phyloP scores from a whole-genome alignment of 345 rosid species.

The Mangifera indica region DNA sequence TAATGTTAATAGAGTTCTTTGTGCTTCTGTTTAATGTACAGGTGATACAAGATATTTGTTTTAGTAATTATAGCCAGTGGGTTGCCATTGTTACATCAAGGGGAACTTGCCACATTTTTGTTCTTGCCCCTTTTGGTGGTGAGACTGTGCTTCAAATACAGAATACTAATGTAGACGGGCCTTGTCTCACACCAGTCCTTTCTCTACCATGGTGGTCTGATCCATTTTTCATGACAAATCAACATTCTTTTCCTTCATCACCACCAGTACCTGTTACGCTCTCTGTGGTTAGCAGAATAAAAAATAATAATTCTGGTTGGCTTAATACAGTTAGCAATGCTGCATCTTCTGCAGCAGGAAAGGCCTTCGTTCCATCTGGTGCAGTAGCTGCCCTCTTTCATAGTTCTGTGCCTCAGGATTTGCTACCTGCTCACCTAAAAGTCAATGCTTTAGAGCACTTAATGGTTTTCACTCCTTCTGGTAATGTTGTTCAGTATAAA shows the following conservation, averaged over 20 bases:
- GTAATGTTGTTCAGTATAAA: constrained; percentile 90
- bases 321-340: constrained; percentile 70
- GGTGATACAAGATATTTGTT: constrained; percentile 95
- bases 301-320: constrained; percentile 64
- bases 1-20: constrained; percentile 14
- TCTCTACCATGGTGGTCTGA: constrained; percentile 94
- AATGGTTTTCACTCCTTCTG: constrained; percentile 81
- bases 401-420: constrained; percentile 47
- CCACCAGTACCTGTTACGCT: constrained; percentile 79
- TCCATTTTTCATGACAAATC: constrained; percentile 59
- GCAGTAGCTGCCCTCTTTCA: constrained; percentile 81
- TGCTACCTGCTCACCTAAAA: constrained; percentile 42
- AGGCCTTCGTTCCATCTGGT: constrained; percentile 73
- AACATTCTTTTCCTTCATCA: constrained; percentile 45
- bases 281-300: constrained; percentile 88
- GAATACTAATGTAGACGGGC: constrained; percentile 66
- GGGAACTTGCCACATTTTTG: constrained; percentile 93
- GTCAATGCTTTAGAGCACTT: constrained; percentile 66
- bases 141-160: constrained; percentile 76
- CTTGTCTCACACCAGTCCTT: constrained; percentile 60
- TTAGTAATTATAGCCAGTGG: constrained; percentile 92
- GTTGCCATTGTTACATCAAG: constrained; percentile 79
- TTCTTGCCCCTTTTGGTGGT: constrained; percentile 91
- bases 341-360: constrained; percentile 73
- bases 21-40: constrained; percentile 28